Evolutionary conservation across 2,329 filamentous ascomycete genomes (phyloP), one percentile per base, ranked within the genome.

Genomic region (Cyclaneusma minus): DNA sequence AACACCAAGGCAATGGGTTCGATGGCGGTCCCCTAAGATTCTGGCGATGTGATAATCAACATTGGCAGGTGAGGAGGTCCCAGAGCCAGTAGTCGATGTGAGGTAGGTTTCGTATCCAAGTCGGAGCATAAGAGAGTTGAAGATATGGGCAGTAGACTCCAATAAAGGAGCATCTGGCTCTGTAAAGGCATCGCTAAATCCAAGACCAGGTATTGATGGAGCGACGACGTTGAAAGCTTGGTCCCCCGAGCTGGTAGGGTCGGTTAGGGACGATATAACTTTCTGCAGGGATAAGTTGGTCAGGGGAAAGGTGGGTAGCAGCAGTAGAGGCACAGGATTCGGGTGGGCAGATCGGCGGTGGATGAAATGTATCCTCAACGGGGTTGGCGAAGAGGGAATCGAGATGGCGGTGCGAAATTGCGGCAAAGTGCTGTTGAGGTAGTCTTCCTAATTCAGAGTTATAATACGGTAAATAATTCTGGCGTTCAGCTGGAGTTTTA

Each of bases 171-270:
- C 19, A 4, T 15, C 26, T 13, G 31, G 28, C 6, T 30, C 26
- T 5, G 22, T 55, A 20, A 73, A 55, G 3, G 69, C 55, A 44
- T 78, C 71, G 44, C 71, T 76, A 41, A 79, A 80, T 10, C 70
- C 73, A 23, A 75, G 54, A 0, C 72, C 73, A 0, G 74, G 72
- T 12, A 79, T 57, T 22, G 67, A 69, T 1, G 74, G 73, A 12
- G 68, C 64, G 12, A 80, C 60, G n/a, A 79, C 43, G 39, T 79
- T 68, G 39, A 79, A 80, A 1, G 68, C 57, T 32, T 66, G 62
- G 11, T 49, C 39, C 21, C 31, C 4, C 41, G 38, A 28, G 45
- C 39, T 37, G 49, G 44, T 49, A 2, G 69, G 68, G 13, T 68
- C 52, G 3, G 61, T 63, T 22, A 78, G 52, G 4, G 54, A 51